Conservation (phyloP, 495 filamentous ascomycete genomes). For the Cenococcum geophilum region DNA sequence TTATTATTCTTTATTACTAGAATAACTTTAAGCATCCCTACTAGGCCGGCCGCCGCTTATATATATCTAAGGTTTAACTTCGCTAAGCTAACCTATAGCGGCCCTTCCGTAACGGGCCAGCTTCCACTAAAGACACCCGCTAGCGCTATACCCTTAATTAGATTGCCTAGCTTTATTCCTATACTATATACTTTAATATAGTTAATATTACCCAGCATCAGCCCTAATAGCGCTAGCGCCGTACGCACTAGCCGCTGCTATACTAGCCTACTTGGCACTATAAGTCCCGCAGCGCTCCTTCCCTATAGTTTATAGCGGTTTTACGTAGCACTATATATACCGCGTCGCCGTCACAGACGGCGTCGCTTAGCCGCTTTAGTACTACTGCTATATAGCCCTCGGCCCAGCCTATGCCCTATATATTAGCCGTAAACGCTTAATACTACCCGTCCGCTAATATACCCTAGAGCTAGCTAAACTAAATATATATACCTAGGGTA, state of each 20-base stretch:
- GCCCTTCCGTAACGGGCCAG: slow-evolving; percentile 21
- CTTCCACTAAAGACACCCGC: slow-evolving; percentile 31
- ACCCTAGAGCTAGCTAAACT: slow-evolving; percentile 39
- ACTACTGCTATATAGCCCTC: slow-evolving; percentile 44
- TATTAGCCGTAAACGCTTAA: slow-evolving; percentile 34
- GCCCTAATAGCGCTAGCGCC: neutral
- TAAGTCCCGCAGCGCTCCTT: slow-evolving; percentile 29
- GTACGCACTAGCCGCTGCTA: neutral
- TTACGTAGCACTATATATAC: slow-evolving; percentile 44
- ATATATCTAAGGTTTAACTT: slow-evolving; percentile 34
- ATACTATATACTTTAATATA: slow-evolving; percentile 16
- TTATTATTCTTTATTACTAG: slow-evolving; percentile 37
- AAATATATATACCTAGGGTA: slow-evolving; percentile 35
- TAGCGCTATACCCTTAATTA: slow-evolving; percentile 52
- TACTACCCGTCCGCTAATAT: slow-evolving; percentile 28
- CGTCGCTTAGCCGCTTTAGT: slow-evolving; percentile 41
- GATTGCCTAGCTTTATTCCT: slow-evolving; percentile 40
- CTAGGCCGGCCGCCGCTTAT: slow-evolving; percentile 33
- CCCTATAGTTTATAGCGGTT: slow-evolving; percentile 44
- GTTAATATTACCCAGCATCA: slow-evolving; percentile 26
- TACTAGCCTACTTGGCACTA: neutral
- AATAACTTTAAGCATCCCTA: slow-evolving; percentile 39
- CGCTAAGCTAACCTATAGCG: slow-evolving; percentile 43
- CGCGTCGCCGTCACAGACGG: slow-evolving; percentile 41
- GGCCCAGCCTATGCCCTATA: slow-evolving; percentile 43